These are phyloP conservation scores for Termitomyces sp. DNA, from an alignment of 768 basidiomycete genomes.

Conservation along the genomic window DNA sequence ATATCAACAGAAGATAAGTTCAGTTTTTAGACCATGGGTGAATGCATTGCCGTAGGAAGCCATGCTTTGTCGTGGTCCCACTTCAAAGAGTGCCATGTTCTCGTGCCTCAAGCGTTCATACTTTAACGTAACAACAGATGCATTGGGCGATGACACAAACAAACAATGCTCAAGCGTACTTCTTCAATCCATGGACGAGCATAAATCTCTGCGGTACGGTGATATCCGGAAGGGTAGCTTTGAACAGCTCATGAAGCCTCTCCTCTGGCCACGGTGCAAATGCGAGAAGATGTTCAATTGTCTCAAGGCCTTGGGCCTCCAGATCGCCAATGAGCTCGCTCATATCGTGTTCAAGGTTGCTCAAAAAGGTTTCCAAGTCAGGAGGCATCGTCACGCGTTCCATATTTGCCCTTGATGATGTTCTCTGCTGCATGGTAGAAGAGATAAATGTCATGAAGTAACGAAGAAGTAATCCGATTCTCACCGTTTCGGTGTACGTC, in stretches of 20 bases:
- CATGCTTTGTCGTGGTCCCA: not conserved
- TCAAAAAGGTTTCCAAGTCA: conserved; percentile 3
- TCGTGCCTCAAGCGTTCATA: not conserved
- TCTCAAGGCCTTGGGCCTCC: conserved; percentile 6
- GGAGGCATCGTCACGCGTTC: not conserved
- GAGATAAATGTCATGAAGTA: not conserved
- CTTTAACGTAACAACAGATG: not conserved
- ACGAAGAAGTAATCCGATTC: too few species aligned
- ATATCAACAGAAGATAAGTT: not conserved
- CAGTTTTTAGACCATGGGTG: not conserved
- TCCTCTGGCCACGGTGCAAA: conserved; percentile 10
- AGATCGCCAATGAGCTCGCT: not conserved
- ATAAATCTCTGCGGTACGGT: conserved; percentile 11
- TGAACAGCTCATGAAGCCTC: conserved; percentile 10
- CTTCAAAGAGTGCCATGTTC: not conserved
- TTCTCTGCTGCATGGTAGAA: not conserved
- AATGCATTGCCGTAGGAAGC: not conserved
- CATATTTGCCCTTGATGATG: not conserved
- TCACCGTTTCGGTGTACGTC: not conserved
- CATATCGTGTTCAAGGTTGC: conserved; percentile 9
- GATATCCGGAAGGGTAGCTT: conserved; percentile 9
- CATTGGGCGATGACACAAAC: not conserved
- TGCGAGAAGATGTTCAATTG: conserved; percentile 6
- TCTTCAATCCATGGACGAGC: conserved; percentile 12
- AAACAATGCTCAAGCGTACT: not conserved